These are phyloP conservation scores for Cyclocybe cylindracea DNA, from an alignment of 768 basidiomycete genomes.

Conservation along the genomic window DNA sequence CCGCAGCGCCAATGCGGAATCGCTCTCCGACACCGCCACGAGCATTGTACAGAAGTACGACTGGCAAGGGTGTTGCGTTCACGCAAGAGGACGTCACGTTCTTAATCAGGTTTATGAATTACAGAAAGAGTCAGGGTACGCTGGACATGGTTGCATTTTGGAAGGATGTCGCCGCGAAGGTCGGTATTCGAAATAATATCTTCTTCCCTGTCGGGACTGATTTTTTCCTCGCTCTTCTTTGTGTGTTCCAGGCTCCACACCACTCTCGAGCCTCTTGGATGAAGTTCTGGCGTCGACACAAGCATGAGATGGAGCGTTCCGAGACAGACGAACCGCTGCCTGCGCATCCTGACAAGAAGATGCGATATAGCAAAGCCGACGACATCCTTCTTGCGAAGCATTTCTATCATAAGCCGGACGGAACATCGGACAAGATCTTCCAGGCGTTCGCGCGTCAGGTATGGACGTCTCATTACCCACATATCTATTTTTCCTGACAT, in stretches of 20 bases:
- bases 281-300: constrained; percentile 90
- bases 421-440: constrained; percentile 83
- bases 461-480: constrained; percentile 21
- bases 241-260: constrained; percentile 66
- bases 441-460: constrained; percentile 77
- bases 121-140: constrained; percentile 67
- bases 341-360: constrained; percentile 81
- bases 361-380: constrained; percentile 80
- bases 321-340: constrained; percentile 74
- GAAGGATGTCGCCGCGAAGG: constrained; percentile 35
- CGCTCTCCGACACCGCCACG: constrained; percentile 82
- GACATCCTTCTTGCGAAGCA: constrained; percentile 78
- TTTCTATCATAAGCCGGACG: constrained; percentile 73
- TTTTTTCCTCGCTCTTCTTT: neutral
- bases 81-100: constrained; percentile 82
- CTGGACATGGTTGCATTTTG: constrained; percentile 33
- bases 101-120: constrained; percentile 74
- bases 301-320: constrained; percentile 72
- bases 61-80: constrained; percentile 89
- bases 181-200: neutral
- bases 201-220: neutral
- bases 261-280: constrained; percentile 93
- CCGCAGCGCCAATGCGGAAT: constrained; percentile 39
- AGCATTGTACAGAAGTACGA: constrained; percentile 80
- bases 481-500: constrained; percentile 6